Evolutionary conservation across 2,329 filamentous ascomycete species (phyloP).

Genomic region (Calonectria montana): DNA sequence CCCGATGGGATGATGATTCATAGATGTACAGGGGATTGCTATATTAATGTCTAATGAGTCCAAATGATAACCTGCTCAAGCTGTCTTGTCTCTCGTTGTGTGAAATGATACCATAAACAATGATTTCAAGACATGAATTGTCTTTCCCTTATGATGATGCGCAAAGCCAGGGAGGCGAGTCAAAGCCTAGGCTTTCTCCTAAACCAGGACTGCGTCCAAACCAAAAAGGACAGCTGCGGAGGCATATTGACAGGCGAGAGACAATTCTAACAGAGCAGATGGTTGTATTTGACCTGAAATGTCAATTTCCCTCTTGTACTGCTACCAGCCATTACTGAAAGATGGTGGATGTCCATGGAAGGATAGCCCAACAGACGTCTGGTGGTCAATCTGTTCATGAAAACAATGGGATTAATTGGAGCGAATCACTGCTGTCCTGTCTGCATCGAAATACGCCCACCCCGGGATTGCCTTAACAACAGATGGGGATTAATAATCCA

Average conservation of each 20-base stretch:
- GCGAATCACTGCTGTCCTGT: neutral
- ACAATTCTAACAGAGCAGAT: neutral
- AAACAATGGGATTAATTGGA: too few relatives aligned
- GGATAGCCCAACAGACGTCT: neutral
- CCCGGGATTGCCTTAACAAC: neutral
- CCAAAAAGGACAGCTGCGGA: neutral
- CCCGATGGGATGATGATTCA: slow-evolving; percentile 59
- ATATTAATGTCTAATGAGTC: slow-evolving; percentile 22
- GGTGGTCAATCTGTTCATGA: neutral
- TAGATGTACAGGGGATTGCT: slow-evolving; percentile 10
- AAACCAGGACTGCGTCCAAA: neutral
- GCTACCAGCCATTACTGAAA: neutral
- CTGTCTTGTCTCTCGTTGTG: neutral
- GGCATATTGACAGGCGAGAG: neutral
- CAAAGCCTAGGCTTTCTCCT: neutral
- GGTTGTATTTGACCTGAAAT: neutral
- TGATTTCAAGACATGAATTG: neutral
- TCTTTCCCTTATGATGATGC: neutral
- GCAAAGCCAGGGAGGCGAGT: neutral
- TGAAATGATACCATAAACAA: neutral
- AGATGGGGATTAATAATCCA: neutral
- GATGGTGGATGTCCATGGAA: neutral
- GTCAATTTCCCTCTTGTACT: neutral
- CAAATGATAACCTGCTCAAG: neutral
- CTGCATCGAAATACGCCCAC: neutral